Evolutionary conservation across 1,139 yeast genomes (phyloP).

Genomic region (Arxiozyma bovina): DNA sequence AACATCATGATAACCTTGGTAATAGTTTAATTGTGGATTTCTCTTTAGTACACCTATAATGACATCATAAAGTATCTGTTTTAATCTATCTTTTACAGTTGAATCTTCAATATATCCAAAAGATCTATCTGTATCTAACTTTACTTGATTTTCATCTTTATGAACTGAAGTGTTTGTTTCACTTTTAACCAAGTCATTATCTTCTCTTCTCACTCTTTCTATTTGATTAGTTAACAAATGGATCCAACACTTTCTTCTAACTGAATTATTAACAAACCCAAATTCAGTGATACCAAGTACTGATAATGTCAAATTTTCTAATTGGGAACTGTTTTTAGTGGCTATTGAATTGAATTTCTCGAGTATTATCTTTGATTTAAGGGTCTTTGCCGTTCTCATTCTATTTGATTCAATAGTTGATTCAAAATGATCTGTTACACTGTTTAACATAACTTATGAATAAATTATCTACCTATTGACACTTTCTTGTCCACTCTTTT

Average conservation of each 20-base stretch:
- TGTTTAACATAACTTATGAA: not conserved
- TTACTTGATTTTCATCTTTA: slow-evolving; percentile 68
- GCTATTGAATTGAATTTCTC: not conserved
- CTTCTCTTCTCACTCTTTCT: not conserved
- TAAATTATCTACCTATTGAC: no score
- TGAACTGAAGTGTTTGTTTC: not conserved
- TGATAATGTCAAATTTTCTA: slow-evolving; percentile 4
- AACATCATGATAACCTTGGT: slow-evolving; percentile 90
- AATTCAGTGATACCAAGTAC: slow-evolving; percentile 18
- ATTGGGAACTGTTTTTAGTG: not conserved
- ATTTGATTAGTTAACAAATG: slow-evolving; percentile 13
- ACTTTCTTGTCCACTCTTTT: not conserved
- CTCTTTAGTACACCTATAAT: slow-evolving; percentile 50
- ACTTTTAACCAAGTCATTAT: not conserved
- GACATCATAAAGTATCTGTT: slow-evolving; percentile 39
- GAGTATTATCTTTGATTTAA: not conserved
- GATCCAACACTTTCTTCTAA: slow-evolving; percentile 21
- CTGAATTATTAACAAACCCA: slow-evolving; percentile 20
- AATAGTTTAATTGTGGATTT: slow-evolving; percentile 60
- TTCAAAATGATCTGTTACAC: not conserved
- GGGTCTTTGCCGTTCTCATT: not conserved
- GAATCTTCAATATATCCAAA: slow-evolving; percentile 35
- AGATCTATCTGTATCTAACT: slow-evolving; percentile 67
- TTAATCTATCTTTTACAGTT: slow-evolving; percentile 24
- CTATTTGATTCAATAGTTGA: not conserved